A percentile compares a stretch with the other conserved stretches of the same genome.
Evolutionary conservation across 352 stramenopile species (phyloP).

Genomic region (Globisporangium spinosum): DNA sequence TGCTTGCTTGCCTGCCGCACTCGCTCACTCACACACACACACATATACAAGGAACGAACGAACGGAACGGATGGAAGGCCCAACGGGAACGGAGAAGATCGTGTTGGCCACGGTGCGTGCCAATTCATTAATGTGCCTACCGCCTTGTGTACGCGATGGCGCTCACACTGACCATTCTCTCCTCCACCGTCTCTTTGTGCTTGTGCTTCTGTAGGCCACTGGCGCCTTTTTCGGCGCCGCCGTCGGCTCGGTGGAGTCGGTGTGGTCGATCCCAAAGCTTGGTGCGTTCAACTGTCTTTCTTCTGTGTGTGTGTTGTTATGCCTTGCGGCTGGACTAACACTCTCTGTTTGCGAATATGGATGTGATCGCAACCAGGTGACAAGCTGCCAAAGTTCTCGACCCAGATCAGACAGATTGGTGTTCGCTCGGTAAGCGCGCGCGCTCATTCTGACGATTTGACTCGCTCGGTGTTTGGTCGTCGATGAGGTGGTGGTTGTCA

Average conservation of each 20-base stretch:
- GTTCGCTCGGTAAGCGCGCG: slow-evolving; percentile 49
- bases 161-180: not conserved
- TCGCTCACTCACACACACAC: not conserved
- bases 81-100: slow-evolving; percentile 74
- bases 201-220: slow-evolving; percentile 34
- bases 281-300: slow-evolving; percentile 30
- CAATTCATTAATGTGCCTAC: no score
- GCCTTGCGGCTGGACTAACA: not conserved
- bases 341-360: not conserved
- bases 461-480: not conserved
- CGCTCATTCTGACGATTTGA: not conserved
- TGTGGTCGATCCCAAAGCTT: slow-evolving; percentile 87
- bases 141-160: no score
- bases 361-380: slow-evolving; percentile 33
- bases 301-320: not conserved
- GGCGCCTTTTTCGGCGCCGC: slow-evolving; percentile 77
- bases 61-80: slow-evolving; percentile 50
- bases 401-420: slow-evolving; percentile 79
- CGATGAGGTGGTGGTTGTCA: not conserved
- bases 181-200: not conserved
- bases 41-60: slow-evolving; percentile 18
- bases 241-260: slow-evolving; percentile 74
- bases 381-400: slow-evolving; percentile 78
- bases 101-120: slow-evolving; percentile 58
- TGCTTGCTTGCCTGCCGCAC: not conserved